Percentiles rank a stretch among this genome's conserved stretches.
Conservation (phyloP, 805 yeast species). For the Jamesozyma piceae region DNA sequence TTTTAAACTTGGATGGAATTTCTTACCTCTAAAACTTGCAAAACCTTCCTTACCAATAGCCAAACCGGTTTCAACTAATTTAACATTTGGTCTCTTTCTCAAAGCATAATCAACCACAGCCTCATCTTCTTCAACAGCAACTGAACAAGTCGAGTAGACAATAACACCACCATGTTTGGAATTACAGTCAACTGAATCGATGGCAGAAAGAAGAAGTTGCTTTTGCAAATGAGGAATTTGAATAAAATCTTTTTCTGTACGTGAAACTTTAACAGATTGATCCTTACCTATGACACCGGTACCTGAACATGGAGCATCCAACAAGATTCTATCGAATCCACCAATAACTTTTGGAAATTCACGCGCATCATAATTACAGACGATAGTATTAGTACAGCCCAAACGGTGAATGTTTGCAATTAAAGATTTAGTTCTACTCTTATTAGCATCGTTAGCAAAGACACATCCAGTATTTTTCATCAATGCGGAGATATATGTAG, state of each 20-base stretch:
- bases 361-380: constrained; percentile 95
- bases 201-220: constrained; percentile 86
- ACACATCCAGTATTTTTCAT: constrained; percentile 98
- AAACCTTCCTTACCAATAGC: constrained; percentile 95
- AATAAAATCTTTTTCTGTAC: constrained; percentile 93
- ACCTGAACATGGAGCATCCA: constrained; percentile 99
- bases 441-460: constrained; percentile 95
- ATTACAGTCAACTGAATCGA: constrained; percentile 92
- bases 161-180: constrained; percentile 88
- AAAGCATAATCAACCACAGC: constrained; percentile 97
- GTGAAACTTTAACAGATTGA: constrained; percentile 82
- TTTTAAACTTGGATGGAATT: constrained; percentile 64
- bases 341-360: constrained; percentile 98
- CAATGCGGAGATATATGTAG: constrained; percentile 87
- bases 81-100: constrained; percentile 92
- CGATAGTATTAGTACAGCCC: constrained; percentile 93
- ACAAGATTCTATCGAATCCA: constrained; percentile 87
- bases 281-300: constrained; percentile 98
- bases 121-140: constrained; percentile 96
- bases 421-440: constrained; percentile 89
- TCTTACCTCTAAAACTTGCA: constrained; percentile 86
- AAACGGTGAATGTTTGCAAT: constrained; percentile 96
- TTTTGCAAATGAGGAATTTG: constrained; percentile 95
- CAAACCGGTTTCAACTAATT: constrained; percentile 83
- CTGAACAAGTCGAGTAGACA: constrained; percentile 96